Base-by-base conservation (phyloP, 257 asterid genomes). In the Solanum bulbocastanum region DNA sequence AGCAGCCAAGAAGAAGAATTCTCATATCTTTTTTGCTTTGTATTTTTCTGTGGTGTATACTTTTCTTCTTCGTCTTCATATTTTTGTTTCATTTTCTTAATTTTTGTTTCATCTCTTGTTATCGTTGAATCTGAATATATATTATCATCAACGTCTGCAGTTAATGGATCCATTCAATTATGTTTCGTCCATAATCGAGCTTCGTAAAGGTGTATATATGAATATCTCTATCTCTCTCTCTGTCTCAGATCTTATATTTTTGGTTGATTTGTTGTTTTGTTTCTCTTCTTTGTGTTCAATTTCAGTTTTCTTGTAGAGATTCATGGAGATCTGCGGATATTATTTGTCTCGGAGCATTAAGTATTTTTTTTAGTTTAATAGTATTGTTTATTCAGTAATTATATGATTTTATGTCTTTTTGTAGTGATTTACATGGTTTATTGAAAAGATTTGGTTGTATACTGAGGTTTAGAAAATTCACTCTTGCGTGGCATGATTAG, bases 101-200 rank as follows among this genome's bases (percentile, higher is more conserved):
- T 75, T 83, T 88, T 73, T 40, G 5, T 14, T 8, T 36, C 14
- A 10, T 56, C 15, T 14, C 10, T 5, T 58, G 14, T 84, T 75
- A 84, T 79, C n/a, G 82, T 93, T 90, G 86, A 89, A 91, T 89
- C 88, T 89, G 33, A 71, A 89, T 88, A 58, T 89, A 58, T 58
- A 89, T 90, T 83, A 88, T 82, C 86, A 52, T 82, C 68, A 81
- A 81, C 30, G 35, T 82, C 86, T 49, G 69, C 86, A 82, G 92
- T 79, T 58, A 62, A 94, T 94, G 96, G 98, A 92, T 91, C 90
- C 84, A 62, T 88, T 87, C 88, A 93, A 90, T 88, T 88, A 91
- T 93, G 89, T 90, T 60, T 90, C 90, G 86, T 92, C 94, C 89
- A 87, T 86, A 46, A 74, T 86, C 46, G 91, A 92, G 90, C 96